phyloP scores from a whole-genome alignment of 345 rosid genomes.

The Camelina laxa region DNA sequence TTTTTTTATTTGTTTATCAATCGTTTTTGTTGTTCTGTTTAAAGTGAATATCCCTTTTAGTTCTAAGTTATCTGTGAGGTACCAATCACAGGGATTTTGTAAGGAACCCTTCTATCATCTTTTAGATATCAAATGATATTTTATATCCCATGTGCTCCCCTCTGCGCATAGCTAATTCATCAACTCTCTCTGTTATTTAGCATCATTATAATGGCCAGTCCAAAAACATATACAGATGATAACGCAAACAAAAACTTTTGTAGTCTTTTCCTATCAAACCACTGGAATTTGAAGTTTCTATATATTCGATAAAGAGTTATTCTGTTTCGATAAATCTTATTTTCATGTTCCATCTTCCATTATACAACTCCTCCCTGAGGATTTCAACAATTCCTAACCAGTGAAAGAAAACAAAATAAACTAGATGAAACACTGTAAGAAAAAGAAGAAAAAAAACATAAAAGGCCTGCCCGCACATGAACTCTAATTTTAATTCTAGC shows the following conservation, averaged over 20 bases:
- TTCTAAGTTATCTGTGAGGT: slow-evolving; percentile 37
- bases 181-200: slow-evolving; percentile 35
- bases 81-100: slow-evolving; percentile 42
- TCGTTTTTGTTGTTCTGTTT: slow-evolving; percentile 12
- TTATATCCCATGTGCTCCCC: slow-evolving; percentile 39
- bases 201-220: slow-evolving; percentile 27
- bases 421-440: no score
- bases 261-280: not conserved
- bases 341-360: no score
- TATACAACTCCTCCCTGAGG: no score
- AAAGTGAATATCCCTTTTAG: slow-evolving; percentile 33
- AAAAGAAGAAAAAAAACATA: no score
- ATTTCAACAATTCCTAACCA: no score
- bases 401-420: no score
- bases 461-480: no score
- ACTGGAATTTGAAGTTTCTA: not conserved
- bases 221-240: not conserved
- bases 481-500: no score
- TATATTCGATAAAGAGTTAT: not conserved
- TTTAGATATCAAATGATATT: slow-evolving; percentile 28
- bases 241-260: not conserved
- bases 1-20: not conserved
- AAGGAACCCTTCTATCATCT: slow-evolving; percentile 35
- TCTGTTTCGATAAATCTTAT: no score
- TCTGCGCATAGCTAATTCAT: slow-evolving; percentile 27